A percentile compares a stretch with the other conserved stretches of the same genome.
These are phyloP conservation scores for Biscutella laevigata DNA, from an alignment of 441 rosid species.

Conservation along the genomic window DNA sequence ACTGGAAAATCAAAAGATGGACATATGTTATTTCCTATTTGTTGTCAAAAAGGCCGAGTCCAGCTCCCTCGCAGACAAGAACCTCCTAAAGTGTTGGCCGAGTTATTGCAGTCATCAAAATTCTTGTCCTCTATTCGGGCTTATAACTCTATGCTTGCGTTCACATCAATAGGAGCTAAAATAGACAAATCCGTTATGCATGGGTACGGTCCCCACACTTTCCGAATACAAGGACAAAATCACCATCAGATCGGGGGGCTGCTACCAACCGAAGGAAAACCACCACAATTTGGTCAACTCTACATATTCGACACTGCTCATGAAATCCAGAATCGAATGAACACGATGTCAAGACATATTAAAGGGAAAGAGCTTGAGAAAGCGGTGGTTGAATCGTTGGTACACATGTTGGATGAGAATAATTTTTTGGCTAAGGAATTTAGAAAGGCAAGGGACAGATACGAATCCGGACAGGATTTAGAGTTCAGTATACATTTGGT, in stretches of 20 bases:
- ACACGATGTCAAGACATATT: not conserved
- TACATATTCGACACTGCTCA: slow-evolving; percentile 6
- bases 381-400: not conserved
- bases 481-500: not conserved
- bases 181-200: not conserved
- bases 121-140: not conserved
- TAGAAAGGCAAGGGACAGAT: slow-evolving; percentile 14
- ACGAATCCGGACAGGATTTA: not conserved
- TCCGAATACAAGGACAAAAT: slow-evolving; percentile 9
- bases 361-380: not conserved
- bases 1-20: not conserved
- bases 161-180: slow-evolving; percentile 11
- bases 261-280: not conserved
- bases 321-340: slow-evolving; percentile 7
- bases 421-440: slow-evolving; percentile 6
- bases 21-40: not conserved
- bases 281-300: slow-evolving; percentile 5
- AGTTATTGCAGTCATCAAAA: not conserved
- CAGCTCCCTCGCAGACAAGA: not conserved
- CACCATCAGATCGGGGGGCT: slow-evolving; percentile 15
- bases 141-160: slow-evolving; percentile 11
- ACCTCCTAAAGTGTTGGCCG: not conserved
- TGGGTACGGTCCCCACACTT: not conserved
- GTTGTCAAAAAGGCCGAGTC: slow-evolving; percentile 3
- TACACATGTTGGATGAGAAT: not conserved